phyloP scores from a whole-genome alignment of 2,329 filamentous ascomycete species.

The Penicillium sp. region DNA sequence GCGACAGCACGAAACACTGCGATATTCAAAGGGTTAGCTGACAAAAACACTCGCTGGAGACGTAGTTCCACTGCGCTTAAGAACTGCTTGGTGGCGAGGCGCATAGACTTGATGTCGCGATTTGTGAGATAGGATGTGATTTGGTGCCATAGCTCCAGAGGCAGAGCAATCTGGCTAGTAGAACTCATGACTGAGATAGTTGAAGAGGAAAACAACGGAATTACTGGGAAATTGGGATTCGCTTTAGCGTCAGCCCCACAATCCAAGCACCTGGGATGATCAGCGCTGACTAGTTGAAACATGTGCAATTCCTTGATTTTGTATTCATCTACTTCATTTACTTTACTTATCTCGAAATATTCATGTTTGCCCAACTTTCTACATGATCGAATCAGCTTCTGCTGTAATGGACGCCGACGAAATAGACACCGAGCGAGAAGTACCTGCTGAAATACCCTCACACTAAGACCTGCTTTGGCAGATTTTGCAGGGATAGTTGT shows the following conservation, averaged over 20 bases:
- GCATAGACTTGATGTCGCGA: conserved; percentile 28
- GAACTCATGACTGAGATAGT: background rate
- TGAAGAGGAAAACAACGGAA: background rate
- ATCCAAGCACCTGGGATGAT: background rate
- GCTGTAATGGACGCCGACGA: no score
- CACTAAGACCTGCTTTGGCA: no score
- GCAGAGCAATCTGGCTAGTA: background rate
- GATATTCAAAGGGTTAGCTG: conserved; percentile 43
- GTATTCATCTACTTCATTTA: background rate
- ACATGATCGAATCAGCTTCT: no score
- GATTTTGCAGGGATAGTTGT: no score
- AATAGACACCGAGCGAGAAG: no score
- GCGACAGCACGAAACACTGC: conserved; percentile 40
- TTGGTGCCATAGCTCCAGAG: background rate
- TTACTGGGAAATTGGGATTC: background rate
- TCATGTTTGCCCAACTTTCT: background rate
- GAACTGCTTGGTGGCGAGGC: conserved; percentile 24
- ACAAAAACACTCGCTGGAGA: conserved; percentile 43
- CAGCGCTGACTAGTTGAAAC: background rate
- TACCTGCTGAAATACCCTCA: no score
- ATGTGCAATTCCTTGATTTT: background rate
- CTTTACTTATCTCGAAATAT: background rate
- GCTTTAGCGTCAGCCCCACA: background rate
- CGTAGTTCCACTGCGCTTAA: background rate
- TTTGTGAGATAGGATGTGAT: conserved; percentile 23